Base-by-base conservation (phyloP, 352 stramenopile species). In the Pythium phragmitis region DNA sequence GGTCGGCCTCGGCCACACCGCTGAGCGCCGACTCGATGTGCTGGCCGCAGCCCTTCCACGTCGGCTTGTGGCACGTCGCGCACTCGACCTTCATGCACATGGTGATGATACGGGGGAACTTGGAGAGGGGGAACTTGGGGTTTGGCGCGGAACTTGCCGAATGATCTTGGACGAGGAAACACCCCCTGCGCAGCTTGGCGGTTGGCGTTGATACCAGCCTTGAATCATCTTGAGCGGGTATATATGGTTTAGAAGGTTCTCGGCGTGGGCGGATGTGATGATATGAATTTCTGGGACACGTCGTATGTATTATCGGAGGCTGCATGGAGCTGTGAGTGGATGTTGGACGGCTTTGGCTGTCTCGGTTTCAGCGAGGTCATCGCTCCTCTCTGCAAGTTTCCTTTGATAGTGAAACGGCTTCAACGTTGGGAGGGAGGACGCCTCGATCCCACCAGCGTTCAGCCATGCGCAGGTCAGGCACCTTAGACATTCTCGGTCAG, bases 1-100 rank as follows among this genome's bases (percentile, higher is more conserved):
- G 78, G 43, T 87, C 74, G 19, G 73, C 65, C 52, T 80, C 74
- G 36, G 73, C 66, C 30, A 87, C 74, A 51, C 76, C 79, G 41
- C 42, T 64, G 23, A 88, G 71, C 46, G 79, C 79, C 37, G 51
- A 74, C 21, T 86, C 79, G 30, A 88, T 83, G 63, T 88, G 79
- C 65, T 75, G 65, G 33, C 77, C 79, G 67, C 79, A 86, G 48
- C 79, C 79, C 48, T 73, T 77, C 79, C 79, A 88, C 45, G 77
- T 88, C 17, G 79, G 50, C 65, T 88, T 87, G 46, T 85, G 68
- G 68, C 79, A 88, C 17, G 69, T 85, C 12, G 70, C 17, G 58
- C 79, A 87, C 57, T 87, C 76, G 26, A 80, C 60, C 62, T 87
- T 85, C 60, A 77, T 68, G 72, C 78, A 87, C 78, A 87, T 87